Evolutionary conservation across 495 filamentous ascomycete species (phyloP).

Genomic region (Tirmania nivea): DNA sequence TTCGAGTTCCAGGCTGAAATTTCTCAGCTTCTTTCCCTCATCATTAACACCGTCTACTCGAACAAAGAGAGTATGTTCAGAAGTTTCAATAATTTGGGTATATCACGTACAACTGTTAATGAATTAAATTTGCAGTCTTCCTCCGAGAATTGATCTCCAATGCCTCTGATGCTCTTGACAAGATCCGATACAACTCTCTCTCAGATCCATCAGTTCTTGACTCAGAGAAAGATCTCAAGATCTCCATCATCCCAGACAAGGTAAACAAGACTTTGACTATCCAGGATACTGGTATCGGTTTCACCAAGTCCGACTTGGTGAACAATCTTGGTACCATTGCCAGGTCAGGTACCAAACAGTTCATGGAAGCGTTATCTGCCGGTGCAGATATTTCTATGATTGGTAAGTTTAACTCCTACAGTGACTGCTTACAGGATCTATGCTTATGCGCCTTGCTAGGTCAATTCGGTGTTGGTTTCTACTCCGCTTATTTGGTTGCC

Average conservation of each 20-base stretch:
- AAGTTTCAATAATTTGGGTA: neutral
- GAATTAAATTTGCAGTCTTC: constrained; percentile 40
- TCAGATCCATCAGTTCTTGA: constrained; percentile 96
- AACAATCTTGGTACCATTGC: constrained; percentile 99
- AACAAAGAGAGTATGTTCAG: constrained; percentile 54
- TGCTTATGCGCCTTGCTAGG: neutral
- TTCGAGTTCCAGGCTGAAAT: constrained; percentile 99
- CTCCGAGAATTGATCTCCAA: constrained; percentile 94
- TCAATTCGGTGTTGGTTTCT: constrained; percentile 99
- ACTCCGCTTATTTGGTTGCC: constrained; percentile 97
- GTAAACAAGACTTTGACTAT: constrained; percentile 93
- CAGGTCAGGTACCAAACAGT: constrained; percentile 97
- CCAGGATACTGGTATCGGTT: constrained; percentile 90
- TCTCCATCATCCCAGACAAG: constrained; percentile 95
- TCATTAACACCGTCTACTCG: constrained; percentile 99
- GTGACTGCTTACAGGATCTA: no score
- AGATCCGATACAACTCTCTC: constrained; percentile 95
- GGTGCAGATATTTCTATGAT: constrained; percentile 99
- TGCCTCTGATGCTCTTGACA: constrained; percentile 94
- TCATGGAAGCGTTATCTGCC: constrained; percentile 97
- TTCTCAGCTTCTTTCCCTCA: constrained; percentile 95
- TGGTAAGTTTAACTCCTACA: constrained; percentile 24
- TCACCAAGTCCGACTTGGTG: constrained; percentile 99
- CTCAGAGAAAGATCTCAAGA: constrained; percentile 81
- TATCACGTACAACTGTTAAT: neutral